phyloP scores from a whole-genome alignment of 139 green algal genomes.

The Chlorella sorokiniana region DNA sequence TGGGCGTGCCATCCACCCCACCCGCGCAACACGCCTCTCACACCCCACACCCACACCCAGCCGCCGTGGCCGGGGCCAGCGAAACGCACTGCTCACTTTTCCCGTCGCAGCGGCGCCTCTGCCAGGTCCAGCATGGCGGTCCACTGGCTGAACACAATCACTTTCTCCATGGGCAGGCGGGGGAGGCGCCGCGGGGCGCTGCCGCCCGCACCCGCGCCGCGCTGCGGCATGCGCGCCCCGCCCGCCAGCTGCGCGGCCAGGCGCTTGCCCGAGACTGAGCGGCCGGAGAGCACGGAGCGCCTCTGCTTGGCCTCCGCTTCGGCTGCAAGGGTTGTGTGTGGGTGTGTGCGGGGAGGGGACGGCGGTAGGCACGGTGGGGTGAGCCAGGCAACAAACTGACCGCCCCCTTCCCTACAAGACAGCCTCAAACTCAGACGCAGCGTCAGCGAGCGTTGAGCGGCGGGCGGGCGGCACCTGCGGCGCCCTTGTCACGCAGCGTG shows the following conservation, averaged over 20 bases:
- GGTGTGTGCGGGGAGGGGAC: too few species aligned
- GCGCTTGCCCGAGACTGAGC: slow-evolving; percentile 23
- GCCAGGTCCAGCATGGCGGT: slow-evolving; percentile 92
- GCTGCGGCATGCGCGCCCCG: neutral
- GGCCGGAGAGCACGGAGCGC: slow-evolving; percentile 21
- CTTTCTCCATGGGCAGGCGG: slow-evolving; percentile 60
- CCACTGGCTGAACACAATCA: slow-evolving; percentile 95
- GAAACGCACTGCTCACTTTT: slow-evolving; percentile 32
- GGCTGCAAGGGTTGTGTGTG: neutral
- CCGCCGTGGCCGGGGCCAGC: neutral
- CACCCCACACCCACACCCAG: neutral
- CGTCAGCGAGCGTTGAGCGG: too few species aligned
- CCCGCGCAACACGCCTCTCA: neutral
- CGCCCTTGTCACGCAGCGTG: slow-evolving; percentile 25
- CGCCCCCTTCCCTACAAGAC: neutral
- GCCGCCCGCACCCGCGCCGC: neutral
- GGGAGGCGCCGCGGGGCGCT: slow-evolving; percentile 1
- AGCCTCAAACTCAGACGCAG: neutral
- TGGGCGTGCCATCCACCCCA: neutral
- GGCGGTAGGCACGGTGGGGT: neutral
- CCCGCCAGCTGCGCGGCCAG: slow-evolving; percentile 26
- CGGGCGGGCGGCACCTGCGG: neutral
- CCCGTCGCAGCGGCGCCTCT: slow-evolving; percentile 67
- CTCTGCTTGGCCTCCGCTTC: slow-evolving; percentile 6
- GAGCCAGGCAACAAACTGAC: neutral